These are phyloP conservation scores for Pythium grandisporangium DNA, from an alignment of 352 stramenopile genomes.

Conservation along the genomic window DNA sequence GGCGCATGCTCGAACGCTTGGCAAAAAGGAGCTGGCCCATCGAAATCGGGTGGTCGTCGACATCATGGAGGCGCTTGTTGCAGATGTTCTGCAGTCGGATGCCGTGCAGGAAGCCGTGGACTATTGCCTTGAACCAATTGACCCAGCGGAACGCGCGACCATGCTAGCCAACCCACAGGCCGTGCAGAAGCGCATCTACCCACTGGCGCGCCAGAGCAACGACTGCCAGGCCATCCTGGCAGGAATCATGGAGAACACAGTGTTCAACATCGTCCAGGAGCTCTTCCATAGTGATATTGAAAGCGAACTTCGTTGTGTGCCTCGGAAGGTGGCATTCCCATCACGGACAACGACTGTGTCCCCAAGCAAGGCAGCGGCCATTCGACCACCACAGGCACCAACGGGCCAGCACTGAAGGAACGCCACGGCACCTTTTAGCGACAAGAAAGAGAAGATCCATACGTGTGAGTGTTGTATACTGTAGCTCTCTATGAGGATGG, in stretches of 20 bases:
- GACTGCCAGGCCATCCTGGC: constrained; percentile 59
- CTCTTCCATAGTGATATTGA: constrained; percentile 74
- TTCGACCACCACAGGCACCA: not conserved
- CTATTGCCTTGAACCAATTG: constrained; percentile 20
- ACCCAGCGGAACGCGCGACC: constrained; percentile 15
- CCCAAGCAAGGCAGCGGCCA: constrained; percentile 4
- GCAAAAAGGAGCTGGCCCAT: too few species aligned
- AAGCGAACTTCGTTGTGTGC: constrained; percentile 53
- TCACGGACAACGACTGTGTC: constrained; percentile 12
- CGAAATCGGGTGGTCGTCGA: constrained; percentile 38
- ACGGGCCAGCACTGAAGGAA: too few species aligned
- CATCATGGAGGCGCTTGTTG: constrained; percentile 47
- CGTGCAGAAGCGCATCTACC: not conserved
- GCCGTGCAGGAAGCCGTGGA: constrained; percentile 35
- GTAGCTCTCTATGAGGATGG: too few species aligned
- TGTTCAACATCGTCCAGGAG: constrained; percentile 76
- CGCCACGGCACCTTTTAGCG: too few species aligned
- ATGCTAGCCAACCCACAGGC: not conserved
- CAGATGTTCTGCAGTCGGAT: constrained; percentile 46
- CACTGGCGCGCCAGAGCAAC: constrained; percentile 25
- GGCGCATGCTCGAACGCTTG: too few species aligned
- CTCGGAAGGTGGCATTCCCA: constrained; percentile 49
- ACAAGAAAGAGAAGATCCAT: too few species aligned
- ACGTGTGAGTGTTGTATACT: too few species aligned
- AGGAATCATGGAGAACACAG: constrained; percentile 66